These are phyloP conservation scores for Ceratobasidium sp. DNA, from an alignment of 1,284 basidiomycete genomes.

Conservation along the genomic window DNA sequence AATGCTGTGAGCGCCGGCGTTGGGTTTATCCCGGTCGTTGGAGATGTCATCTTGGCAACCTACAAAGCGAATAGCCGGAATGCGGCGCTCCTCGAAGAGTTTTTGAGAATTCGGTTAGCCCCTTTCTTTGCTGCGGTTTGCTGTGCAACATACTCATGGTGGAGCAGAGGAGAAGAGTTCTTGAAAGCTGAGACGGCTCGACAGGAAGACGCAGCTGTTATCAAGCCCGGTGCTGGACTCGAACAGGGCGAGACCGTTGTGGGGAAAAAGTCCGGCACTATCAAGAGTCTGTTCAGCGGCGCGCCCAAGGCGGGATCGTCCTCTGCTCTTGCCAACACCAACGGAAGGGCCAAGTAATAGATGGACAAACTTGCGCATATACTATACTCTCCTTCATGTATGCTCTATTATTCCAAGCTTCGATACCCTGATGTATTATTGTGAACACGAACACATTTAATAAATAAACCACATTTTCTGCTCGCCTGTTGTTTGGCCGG, in stretches of 20 bases:
- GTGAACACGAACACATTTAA: background rate
- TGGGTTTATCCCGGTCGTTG: conserved; percentile 80
- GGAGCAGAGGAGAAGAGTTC: conserved; percentile 60
- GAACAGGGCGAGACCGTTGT: conserved; percentile 49
- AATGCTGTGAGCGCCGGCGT: conserved; percentile 74
- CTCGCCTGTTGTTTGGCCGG: no score
- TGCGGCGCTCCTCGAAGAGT: conserved; percentile 76
- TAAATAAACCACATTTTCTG: background rate
- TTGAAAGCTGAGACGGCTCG: conserved; percentile 53
- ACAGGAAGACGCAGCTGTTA: conserved; percentile 52
- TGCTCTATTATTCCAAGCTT: background rate
- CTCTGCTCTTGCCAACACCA: background rate
- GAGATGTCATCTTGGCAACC: conserved; percentile 75
- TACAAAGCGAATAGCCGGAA: conserved; percentile 94
- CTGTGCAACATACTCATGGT: background rate
- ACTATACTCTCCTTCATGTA: conserved; percentile 1
- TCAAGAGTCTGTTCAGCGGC: conserved; percentile 25
- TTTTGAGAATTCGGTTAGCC: conserved; percentile 61
- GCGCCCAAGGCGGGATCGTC: conserved; percentile 16
- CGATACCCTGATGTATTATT: conserved; percentile 15
- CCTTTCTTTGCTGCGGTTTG: background rate
- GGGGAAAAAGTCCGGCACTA: conserved; percentile 16
- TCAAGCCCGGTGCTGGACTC: conserved; percentile 62
- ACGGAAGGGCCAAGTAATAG: background rate
- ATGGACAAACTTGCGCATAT: background rate